Percentiles rank a stretch among this genome's conserved stretches.
phyloP scores from a whole-genome alignment of 352 stramenopile species.

The Plasmopara muralis region DNA sequence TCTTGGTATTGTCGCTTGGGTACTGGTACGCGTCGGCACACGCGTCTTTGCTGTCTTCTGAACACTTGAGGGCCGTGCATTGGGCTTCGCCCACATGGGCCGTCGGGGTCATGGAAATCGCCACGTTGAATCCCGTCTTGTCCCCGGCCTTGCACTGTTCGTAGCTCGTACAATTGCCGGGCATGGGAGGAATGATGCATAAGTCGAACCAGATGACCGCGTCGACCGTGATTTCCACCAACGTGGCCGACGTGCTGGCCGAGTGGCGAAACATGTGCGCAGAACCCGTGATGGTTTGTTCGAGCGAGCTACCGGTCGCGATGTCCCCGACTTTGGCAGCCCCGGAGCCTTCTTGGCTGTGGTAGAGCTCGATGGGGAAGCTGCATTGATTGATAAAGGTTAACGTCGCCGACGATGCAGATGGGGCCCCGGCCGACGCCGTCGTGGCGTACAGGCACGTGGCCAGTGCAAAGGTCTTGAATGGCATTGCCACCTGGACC shows the following conservation, averaged over 20 bases:
- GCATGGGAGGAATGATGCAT: slow-evolving; percentile 46
- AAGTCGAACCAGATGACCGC: slow-evolving; percentile 47
- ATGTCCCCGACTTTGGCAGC: slow-evolving; percentile 20
- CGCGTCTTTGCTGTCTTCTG: slow-evolving; percentile 13
- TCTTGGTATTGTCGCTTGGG: slow-evolving; percentile 59
- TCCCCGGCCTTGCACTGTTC: slow-evolving; percentile 29
- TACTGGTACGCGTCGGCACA: slow-evolving; percentile 59
- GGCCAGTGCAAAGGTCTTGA: slow-evolving; percentile 14
- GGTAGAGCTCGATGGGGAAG: slow-evolving; percentile 29
- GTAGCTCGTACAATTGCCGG: slow-evolving; percentile 27
- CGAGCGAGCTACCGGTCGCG: slow-evolving; percentile 9
- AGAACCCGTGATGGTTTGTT: slow-evolving; percentile 15
- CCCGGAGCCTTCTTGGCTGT: slow-evolving; percentile 27
- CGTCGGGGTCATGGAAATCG: slow-evolving; percentile 38
- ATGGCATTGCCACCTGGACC: slow-evolving; percentile 24
- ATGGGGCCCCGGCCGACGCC: slow-evolving; percentile 12
- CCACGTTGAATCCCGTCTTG: slow-evolving; percentile 51
- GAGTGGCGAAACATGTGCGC: slow-evolving; percentile 52
- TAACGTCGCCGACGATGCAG: background rate
- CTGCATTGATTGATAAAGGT: slow-evolving; percentile 45
- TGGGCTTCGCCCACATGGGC: slow-evolving; percentile 16
- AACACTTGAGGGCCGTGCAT: slow-evolving; percentile 34
- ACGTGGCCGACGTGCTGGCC: slow-evolving; percentile 26
- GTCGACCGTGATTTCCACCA: slow-evolving; percentile 28
- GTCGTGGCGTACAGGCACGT: slow-evolving; percentile 18